Base-by-base conservation (phyloP, 116 monocot species). In the Papilionanthe hybrid region DNA sequence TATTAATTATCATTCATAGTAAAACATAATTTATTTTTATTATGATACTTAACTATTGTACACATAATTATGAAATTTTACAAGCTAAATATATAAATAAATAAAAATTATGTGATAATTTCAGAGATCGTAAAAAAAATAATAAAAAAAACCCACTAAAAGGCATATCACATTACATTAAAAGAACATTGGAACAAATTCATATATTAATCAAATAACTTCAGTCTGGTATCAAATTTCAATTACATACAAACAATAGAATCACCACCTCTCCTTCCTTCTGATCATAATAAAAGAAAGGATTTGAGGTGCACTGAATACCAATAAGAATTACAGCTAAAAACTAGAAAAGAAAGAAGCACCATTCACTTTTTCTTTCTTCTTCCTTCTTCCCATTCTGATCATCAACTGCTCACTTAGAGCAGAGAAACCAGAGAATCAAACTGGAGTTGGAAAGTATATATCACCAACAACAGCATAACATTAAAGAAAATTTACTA, bases 261-360 rank as follows among this genome's bases (percentile, higher is more conserved):
- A 32, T 7, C 42, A 32, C 72, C 17, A 6, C 72, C 13, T 4
- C 27, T 25, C 22, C 75, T 75, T 75, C 75, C 48, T 75, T 48
- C 75, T 15, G 75, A 75, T 50, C 75, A 75, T 28, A 75, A 75
- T 49, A 75, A 75, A 75, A 50, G 27, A 28, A 75, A 75, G 42
- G 75, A 41, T 44, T 43, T 7, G 44, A 73, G 44, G 43, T n/a
- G 73, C 37, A 22, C 17, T 43, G 13, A 73, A 73, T 7, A 43
- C 42, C 17, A 43, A 73, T 50, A 73, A 20, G 5, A 73, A 73
- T 43, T 44, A 37, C 37, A 42, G 41, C 44, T 73, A 44, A 27
- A 75, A 75, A n/a, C 75, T 27, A 0, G 1, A 73, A 44, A 44
- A 43, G 49, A 1, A 49, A 75, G 47, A 75, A 75, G 73, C 47